Base-by-base conservation (phyloP, 805 yeast species). In the Starmerella bacillaris region DNA sequence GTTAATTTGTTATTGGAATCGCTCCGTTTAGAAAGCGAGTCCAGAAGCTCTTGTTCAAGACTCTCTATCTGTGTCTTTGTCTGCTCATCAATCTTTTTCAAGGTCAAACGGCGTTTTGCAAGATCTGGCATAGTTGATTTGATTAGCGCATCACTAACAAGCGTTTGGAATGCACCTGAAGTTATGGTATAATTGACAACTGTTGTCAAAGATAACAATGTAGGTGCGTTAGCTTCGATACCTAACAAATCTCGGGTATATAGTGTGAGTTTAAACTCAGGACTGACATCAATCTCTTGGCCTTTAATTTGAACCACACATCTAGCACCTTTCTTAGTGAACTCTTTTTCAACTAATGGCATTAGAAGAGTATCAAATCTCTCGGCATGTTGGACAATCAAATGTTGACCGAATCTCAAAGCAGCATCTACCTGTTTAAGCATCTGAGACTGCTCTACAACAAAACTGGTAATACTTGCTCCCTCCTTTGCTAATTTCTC, bases 301-400 rank as follows among this genome's bases (percentile, higher is more conserved):
- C 63, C 63, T 0, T 82, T 86, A 5, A 84, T 45, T 16, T 58
- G 60, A 1, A 82, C 64, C 34, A 78, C 51, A 5, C 60, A 53
- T 31, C 94, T 61, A 0, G 89, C 89, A 3, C 94, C 94, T 20
- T 72, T 61, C 20, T 63, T 59, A 20, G 64, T 27, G 26, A 68
- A 62, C 39, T 82, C 92, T 21, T 61, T 60, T 31, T 69, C 63
- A 32, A 86, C 53, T 1, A 86, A 54, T 0, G 76, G 63, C 37
- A 68, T 68, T 8, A 86, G 49, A 5, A 78, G 56, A 0, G 94
- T 92, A 50, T 86, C 86, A 48, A 68, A 73, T 43, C 65, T 58
- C 48, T 86, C 95, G 3, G 84, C 83, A 55, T 86, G 86, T 44
- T 70, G 70, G 14, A 86, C 63, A 11, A 84, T 49, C 5, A 86